Base-by-base conservation (phyloP, 2,329 filamentous ascomycete genomes). In the Ustilaginoidea virens region DNA sequence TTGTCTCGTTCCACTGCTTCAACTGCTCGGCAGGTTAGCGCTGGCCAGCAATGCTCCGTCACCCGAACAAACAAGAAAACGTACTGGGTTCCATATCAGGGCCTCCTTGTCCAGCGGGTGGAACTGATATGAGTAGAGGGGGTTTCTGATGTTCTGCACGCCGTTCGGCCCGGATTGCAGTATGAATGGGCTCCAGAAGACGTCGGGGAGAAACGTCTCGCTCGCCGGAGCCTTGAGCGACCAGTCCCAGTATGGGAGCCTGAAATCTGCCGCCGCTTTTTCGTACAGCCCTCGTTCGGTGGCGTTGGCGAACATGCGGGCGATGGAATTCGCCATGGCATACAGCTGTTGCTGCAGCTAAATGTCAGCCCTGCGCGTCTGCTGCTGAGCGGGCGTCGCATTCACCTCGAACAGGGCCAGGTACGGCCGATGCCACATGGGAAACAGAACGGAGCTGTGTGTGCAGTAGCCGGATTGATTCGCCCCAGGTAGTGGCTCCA, bases 381-480 rank as follows among this genome's bases (percentile, higher is more conserved):
- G 7, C 12, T 26, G n/a, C 9, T 17, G 6, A 10, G 14, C 17
- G 2, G 7, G 11, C 5, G 7, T 4, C 17, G 6, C 2, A 21
- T 45, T 33, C 35, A 66, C 68, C 58, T 73, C 68, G 33, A 68
- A 69, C 28, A 72, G 48, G 17, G 61, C 65, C 33, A 90, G 58
- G 49, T 87, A 92, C 1, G 81, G 79, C 28, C 83, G 69, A 59
- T 92, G 83, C 83, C 83, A 92, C 22, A 74, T 66, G 22, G 77
- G 70, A 47, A 92, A 90, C 11, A 90, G 56, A 23, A 76, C 70
- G 2, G 78, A 80, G 15, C 63, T 68, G 51, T 92, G 83, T 10
- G 70, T 69, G 48, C 83, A 92, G 48, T 85, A 92, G 28, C 81
- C 82, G 11, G 65, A 60, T 22, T 60, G 54, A 32, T 62, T 57